Base-by-base conservation (phyloP, 2,329 filamentous ascomycete species). In the Albophoma yamanashiensis region DNA sequence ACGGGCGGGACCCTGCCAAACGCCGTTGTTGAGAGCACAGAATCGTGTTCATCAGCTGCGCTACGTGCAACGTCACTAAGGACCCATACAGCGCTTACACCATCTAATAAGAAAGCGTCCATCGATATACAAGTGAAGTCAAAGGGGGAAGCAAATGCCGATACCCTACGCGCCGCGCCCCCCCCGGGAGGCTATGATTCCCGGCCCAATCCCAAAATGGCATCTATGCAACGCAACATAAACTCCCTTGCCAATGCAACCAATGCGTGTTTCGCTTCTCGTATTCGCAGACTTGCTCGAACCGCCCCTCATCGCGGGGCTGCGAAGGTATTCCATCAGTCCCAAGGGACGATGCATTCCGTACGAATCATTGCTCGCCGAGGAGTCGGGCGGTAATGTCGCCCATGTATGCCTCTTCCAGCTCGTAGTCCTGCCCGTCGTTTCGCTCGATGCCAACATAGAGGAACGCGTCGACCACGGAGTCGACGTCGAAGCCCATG, bases 401-500 rank as follows among this genome's bases (percentile, higher is more conserved):
- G 4, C 90, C 91, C 83, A 96, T 91, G 66, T 92, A 92, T 1
- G 88, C 91, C 68, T 94, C 89, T 69, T 95, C 91, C n/a, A 96
- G 78, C 67, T 90, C 87, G 71, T 95, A 94, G 70, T 94, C 89
- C 65, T 87, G 79, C 0, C 92, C 92, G 34, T 82, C 83, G 66
- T 88, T 91, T 22, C 84, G 83, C 63, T 93, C 89, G 65, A 96
- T 92, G 7, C 90, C 89, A 9, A 94, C 87, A 62, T 83, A 89
- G 58, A 88, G 81, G 68, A 97, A 96, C 0, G 91, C 90, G 12
- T 88, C 83, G 0, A 97, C 91, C 1, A 97, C 91, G n/a, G 83
- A 81, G 56, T 92, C 89, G 2, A 96, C 82, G 60, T 91, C 87
- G 67, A 97, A 97, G 14, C 93, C 93, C 93, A 97, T 97, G 67